These are phyloP conservation scores for Daldinia sp. DNA, from an alignment of 2,329 filamentous ascomycete species.

Conservation along the genomic window DNA sequence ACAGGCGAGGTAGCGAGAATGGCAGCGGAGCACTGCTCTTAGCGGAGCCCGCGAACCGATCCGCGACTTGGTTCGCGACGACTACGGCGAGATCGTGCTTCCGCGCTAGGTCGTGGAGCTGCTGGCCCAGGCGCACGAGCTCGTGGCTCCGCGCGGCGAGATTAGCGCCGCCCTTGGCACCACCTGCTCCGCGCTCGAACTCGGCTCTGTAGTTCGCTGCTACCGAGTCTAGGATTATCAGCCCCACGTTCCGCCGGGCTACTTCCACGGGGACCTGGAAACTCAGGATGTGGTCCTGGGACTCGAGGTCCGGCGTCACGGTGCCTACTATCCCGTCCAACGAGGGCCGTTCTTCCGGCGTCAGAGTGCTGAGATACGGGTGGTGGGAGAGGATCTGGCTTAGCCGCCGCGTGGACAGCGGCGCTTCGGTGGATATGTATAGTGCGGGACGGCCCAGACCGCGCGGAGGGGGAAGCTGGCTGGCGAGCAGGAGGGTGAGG, in stretches of 20 bases:
- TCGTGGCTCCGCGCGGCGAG: conserved; percentile 81
- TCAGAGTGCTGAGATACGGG: conserved; percentile 59
- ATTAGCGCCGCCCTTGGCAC: conserved; percentile 56
- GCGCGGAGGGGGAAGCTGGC: conserved; percentile 78
- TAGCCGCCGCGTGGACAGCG: conserved; percentile 82
- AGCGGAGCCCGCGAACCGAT: conserved; percentile 69
- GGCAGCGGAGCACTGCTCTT: conserved; percentile 31
- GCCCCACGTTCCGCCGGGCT: conserved; percentile 75
- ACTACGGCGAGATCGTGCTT: conserved; percentile 82
- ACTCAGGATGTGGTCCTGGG: conserved; percentile 91
- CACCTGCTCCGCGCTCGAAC: conserved; percentile 68
- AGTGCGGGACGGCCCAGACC: conserved; percentile 79
- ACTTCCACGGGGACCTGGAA: conserved; percentile 92
- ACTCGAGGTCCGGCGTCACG: conserved; percentile 86
- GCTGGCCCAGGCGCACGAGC: conserved; percentile 77
- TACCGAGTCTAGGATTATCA: conserved; percentile 89
- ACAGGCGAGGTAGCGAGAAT: conserved; percentile 32
- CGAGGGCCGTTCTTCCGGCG: conserved; percentile 58
- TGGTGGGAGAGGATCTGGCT: conserved; percentile 78
- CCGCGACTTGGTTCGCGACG: conserved; percentile 93
- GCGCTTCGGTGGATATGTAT: conserved; percentile 93
- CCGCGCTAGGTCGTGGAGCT: conserved; percentile 78
- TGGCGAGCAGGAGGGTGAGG: conserved; percentile 81
- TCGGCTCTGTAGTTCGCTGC: conserved; percentile 96
- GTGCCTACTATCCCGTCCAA: conserved; percentile 82